These are phyloP conservation scores for Phytophthora citrophthora DNA, from an alignment of 352 stramenopile species.

Conservation along the genomic window DNA sequence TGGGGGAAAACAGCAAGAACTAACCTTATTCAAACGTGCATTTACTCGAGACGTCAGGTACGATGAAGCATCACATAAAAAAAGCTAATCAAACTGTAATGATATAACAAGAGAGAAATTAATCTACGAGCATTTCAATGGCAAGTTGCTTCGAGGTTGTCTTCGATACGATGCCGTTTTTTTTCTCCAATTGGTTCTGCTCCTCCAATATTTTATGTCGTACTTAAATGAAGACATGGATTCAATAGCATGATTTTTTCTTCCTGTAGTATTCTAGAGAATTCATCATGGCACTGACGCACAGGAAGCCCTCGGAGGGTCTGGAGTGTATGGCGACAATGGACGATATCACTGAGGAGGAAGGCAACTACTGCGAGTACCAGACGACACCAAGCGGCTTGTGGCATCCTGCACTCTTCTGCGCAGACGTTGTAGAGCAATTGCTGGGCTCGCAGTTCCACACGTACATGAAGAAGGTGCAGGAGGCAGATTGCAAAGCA, in stretches of 20 bases:
- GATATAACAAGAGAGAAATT: too few species aligned
- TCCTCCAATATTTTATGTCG: too few species aligned
- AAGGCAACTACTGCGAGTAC: slow-evolving; percentile 93
- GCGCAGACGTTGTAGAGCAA: slow-evolving; percentile 78
- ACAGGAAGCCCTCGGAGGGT: slow-evolving; percentile 84
- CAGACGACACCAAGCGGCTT: slow-evolving; percentile 88
- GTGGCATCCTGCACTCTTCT: slow-evolving; percentile 89
- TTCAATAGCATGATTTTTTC: too few species aligned
- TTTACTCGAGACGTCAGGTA: too few species aligned
- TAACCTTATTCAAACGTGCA: too few species aligned
- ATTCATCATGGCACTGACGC: slow-evolving; percentile 28
- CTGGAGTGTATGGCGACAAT: slow-evolving; percentile 95
- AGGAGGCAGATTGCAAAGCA: slow-evolving; percentile 95
- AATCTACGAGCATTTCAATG: too few species aligned
- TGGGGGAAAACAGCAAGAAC: neutral
- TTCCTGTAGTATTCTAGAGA: neutral
- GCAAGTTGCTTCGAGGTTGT: too few species aligned
- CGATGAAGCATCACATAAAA: too few species aligned
- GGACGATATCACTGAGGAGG: slow-evolving; percentile 95
- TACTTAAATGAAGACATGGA: too few species aligned
- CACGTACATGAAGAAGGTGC: slow-evolving; percentile 93
- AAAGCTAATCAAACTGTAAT: too few species aligned
- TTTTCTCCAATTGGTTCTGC: too few species aligned
- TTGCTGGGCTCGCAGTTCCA: slow-evolving; percentile 92
- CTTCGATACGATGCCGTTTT: too few species aligned